Base-by-base conservation (phyloP, 768 basidiomycete species). In the Xerocomellus chrysenteron region DNA sequence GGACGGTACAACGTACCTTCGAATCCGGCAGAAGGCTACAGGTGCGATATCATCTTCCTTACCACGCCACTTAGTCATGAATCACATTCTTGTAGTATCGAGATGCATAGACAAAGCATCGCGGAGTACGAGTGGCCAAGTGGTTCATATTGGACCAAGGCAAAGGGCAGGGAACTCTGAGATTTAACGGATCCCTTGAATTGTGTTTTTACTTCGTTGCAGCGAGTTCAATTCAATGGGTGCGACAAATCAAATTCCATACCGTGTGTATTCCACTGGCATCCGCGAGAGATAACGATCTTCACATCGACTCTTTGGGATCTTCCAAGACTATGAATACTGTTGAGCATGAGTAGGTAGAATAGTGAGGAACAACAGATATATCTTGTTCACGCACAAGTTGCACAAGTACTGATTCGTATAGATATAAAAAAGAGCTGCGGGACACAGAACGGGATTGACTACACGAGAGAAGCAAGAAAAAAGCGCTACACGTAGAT, bases 1-100 rank as follows among this genome's bases (percentile, higher is more conserved):
- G 95, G 94, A 40, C 79, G 92, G 40, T 98, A 97, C 73, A 94
- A 94, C 64, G 90, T 95, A 5, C 94, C 94, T 0, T 74, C 64
- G 55, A 83, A 89, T 62, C 78, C 89, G 0, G 73, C 79, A 17
- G 93, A 91, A 64, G 94, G 94, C 2, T 93, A 94, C 73, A 71
- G 68, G 68, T 69, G 13, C 13, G 63, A 39, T 4, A 17, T 35
- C 40, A 32, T 30, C 35, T 46, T 47, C 45, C 26, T n/a, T 53
- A 9, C 16, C 37, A 19, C 11, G 12, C 52, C 37, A 6, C 49
- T 33, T 8, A 17, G 16, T 51, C 37, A 5, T 8, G 37, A 7
- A 11, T n/a, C 8, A 2, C 26, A 16, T 40, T 8, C 9, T 37
- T 50, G n/a, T 54, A 94, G 92, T 62, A 95, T 97, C 68, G 90